Evolutionary conservation across 129 eudicot species (phyloP).

Genomic region (Chrysanthemum seticuspe): DNA sequence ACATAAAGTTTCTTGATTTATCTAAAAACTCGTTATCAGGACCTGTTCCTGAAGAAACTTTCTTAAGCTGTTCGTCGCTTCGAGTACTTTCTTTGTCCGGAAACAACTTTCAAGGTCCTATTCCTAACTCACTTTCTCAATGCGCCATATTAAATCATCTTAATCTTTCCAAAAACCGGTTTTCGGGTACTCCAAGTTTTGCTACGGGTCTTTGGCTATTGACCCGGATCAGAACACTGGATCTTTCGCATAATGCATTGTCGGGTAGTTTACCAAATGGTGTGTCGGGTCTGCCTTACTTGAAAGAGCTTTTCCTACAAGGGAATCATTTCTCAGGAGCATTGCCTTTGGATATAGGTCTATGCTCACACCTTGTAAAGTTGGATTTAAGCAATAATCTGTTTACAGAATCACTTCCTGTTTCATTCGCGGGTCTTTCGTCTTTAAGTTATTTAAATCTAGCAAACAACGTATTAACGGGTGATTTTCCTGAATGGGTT

Average conservation of each 20-base stretch:
- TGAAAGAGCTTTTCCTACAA: constrained; percentile 66
- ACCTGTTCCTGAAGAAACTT: constrained; percentile 44
- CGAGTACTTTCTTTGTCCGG: constrained; percentile 60
- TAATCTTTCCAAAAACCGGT: constrained; percentile 69
- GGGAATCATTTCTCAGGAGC: constrained; percentile 69
- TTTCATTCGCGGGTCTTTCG: constrained; percentile 45
- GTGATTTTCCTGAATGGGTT: constrained; percentile 75
- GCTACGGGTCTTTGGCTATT: constrained; percentile 45
- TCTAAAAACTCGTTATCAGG: constrained; percentile 66
- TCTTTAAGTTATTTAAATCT: constrained; percentile 44
- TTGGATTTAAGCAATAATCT: constrained; percentile 61
- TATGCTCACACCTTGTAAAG: constrained; percentile 63
- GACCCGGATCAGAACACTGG: constrained; percentile 67
- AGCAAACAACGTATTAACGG: constrained; percentile 55
- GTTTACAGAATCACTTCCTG: constrained; percentile 60
- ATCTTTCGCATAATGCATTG: constrained; percentile 60
- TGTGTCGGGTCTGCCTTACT: constrained; percentile 47
- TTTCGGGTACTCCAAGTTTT: constrained; percentile 63
- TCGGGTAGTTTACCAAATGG: constrained; percentile 70
- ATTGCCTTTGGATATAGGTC: constrained; percentile 69
- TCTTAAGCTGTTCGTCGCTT: constrained; percentile 47
- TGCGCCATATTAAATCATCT: constrained; percentile 58
- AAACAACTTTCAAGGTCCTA: constrained; percentile 60
- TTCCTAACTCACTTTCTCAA: constrained; percentile 60
- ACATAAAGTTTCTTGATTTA: constrained; percentile 66